Evolutionary conservation across 2,329 filamentous ascomycete genomes (phyloP).

Genomic region (Emergomyces africanus): DNA sequence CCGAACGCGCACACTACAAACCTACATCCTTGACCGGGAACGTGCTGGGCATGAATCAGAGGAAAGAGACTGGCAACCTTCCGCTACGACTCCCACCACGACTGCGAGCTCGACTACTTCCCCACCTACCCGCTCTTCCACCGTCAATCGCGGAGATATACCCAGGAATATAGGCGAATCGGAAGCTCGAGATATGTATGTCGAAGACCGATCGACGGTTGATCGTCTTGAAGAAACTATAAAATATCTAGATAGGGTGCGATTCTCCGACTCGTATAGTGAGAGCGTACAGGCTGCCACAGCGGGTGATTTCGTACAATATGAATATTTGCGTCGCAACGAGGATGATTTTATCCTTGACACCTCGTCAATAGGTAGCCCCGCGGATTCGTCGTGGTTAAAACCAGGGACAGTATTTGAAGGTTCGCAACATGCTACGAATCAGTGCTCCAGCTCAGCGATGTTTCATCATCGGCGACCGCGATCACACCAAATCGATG

Average conservation of each 20-base stretch:
- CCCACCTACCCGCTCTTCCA: neutral
- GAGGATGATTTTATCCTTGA: conserved; percentile 47
- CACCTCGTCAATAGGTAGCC: conserved; percentile 37
- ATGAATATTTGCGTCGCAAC: conserved; percentile 41
- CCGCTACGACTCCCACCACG: neutral
- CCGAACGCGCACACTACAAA: conserved; percentile 26
- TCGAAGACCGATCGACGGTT: conserved; percentile 20
- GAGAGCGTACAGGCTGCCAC: conserved; percentile 42
- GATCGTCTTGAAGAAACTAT: conserved; percentile 44
- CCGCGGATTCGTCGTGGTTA: conserved; percentile 48
- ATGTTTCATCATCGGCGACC: conserved; percentile 20
- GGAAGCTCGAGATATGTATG: conserved; percentile 25
- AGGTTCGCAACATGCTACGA: conserved; percentile 47
- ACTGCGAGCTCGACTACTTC: conserved; percentile 2
- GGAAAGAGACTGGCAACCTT: conserved; percentile 8
- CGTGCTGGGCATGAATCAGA: conserved; percentile 12
- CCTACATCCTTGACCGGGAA: conserved; percentile 27
- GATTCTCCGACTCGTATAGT: conserved; percentile 39
- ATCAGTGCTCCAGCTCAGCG: conserved; percentile 16
- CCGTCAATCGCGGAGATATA: conserved; percentile 13
- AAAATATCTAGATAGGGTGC: conserved; percentile 48
- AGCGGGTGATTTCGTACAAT: conserved; percentile 40
- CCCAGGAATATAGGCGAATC: conserved; percentile 13
- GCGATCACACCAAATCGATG: conserved; percentile 16
- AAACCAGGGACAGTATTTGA: conserved; percentile 47